Conservation (phyloP, 495 filamentous ascomycete genomes). For the Haplographium delicatum region DNA sequence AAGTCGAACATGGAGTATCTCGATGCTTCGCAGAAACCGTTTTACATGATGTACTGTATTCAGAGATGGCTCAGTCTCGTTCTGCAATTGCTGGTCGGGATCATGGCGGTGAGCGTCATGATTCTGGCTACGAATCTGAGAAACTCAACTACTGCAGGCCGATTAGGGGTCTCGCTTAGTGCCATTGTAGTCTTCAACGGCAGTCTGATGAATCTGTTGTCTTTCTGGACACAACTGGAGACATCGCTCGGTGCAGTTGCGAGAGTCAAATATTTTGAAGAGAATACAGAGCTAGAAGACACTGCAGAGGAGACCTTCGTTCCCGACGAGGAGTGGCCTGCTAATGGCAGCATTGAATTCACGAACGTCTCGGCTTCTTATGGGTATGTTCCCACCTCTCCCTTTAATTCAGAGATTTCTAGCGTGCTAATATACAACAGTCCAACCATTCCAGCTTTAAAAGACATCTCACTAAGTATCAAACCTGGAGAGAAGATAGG, state of each 20-base stretch:
- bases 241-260: constrained; percentile 7
- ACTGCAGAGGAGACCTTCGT: neutral
- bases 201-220: constrained; percentile 36
- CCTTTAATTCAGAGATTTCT: too few relatives aligned
- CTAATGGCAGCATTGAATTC: constrained; percentile 3
- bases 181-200: constrained; percentile 54
- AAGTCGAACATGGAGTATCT: constrained; percentile 21
- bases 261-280: constrained; percentile 6
- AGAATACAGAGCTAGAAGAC: neutral
- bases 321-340: constrained; percentile 6
- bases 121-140: constrained; percentile 25
- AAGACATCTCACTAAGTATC: constrained; percentile 26
- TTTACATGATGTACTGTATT: constrained; percentile 40
- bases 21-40: constrained; percentile 37
- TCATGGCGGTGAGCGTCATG: constrained; percentile 30
- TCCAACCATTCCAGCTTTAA: constrained; percentile 7
- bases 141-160: neutral
- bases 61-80: constrained; percentile 40
- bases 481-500: constrained; percentile 35
- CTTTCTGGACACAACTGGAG: constrained; percentile 10
- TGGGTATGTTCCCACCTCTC: constrained; percentile 8
- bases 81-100: constrained; percentile 35
- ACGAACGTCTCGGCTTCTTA: constrained; percentile 11
- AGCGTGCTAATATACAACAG: too few relatives aligned
- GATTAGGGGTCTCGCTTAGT: neutral